Conservation (phyloP, 768 basidiomycete species). For the Tephrocybe sp. region DNA sequence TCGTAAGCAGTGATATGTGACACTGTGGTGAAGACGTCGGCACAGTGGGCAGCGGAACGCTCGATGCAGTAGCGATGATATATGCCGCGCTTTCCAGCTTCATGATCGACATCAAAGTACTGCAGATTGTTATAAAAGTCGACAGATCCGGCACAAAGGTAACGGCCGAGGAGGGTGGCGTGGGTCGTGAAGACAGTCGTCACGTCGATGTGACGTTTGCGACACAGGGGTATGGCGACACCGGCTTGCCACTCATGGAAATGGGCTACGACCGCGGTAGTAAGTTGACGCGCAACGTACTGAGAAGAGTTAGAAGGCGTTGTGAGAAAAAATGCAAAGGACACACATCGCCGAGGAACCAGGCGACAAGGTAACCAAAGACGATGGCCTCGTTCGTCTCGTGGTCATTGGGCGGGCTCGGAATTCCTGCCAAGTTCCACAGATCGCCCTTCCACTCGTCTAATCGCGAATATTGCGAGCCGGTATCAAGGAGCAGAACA, state of each 20-base stretch:
- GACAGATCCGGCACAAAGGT: conserved; percentile 96
- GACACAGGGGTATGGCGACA: conserved; percentile 89
- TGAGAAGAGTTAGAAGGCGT: conserved; percentile 27
- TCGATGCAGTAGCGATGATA: conserved; percentile 99
- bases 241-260: conserved; percentile 99
- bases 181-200: conserved; percentile 99
- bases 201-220: conserved; percentile 96
- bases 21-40: conserved; percentile 97
- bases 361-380: conserved; percentile 97
- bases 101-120: conserved; percentile 99
- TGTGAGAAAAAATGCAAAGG: conserved; percentile 9
- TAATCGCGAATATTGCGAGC: conserved; percentile 79
- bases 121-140: conserved; percentile 99
- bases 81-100: conserved; percentile 98
- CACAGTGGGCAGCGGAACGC: conserved; percentile 89
- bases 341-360: conserved; percentile 98
- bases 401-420: conserved; percentile 92
- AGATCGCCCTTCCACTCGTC: conserved; percentile 99
- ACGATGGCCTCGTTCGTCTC: conserved; percentile 99
- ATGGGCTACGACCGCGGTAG: conserved; percentile 91
- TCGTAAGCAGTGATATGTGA: conserved; percentile 99
- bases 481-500: conserved; percentile 95
- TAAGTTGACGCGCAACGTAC: conserved; percentile 81
- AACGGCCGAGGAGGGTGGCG: conserved; percentile 96
- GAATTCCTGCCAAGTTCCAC: conserved; percentile 98